Conservation (phyloP, 1,284 basidiomycete genomes). For the Boletus calvinii region DNA sequence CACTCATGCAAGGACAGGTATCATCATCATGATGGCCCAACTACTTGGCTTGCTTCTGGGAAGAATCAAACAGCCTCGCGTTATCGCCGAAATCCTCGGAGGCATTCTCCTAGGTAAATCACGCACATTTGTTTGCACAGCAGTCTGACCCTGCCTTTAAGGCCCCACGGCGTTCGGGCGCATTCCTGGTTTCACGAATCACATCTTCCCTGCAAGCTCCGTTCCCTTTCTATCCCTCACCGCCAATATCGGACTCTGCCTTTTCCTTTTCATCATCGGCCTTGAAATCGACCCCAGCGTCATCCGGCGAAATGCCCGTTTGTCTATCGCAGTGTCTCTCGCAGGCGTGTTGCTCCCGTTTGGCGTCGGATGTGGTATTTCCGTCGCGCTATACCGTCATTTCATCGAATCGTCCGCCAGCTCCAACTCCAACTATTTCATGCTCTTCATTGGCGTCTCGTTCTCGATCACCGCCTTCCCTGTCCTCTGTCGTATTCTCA, state of each 20-base stretch:
- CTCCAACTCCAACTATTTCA: slow-evolving; percentile 81
- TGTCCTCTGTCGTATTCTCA: slow-evolving; percentile 88
- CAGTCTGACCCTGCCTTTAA: slow-evolving; percentile 6
- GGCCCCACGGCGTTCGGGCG: slow-evolving; percentile 79
- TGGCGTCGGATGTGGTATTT: slow-evolving; percentile 80
- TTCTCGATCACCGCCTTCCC: slow-evolving; percentile 94
- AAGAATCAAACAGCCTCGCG: slow-evolving; percentile 82
- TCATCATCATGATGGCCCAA: slow-evolving; percentile 74
- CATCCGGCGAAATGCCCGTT: slow-evolving; percentile 52
- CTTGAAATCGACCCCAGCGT: slow-evolving; percentile 82
- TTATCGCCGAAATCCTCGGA: slow-evolving; percentile 85
- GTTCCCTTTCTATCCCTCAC: slow-evolving; percentile 81
- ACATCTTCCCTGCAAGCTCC: slow-evolving; percentile 78
- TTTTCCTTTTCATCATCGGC: slow-evolving; percentile 92
- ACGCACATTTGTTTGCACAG: too few species aligned
- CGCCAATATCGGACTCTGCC: slow-evolving; percentile 90
- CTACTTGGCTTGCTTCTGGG: slow-evolving; percentile 68
- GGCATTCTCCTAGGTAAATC: slow-evolving; percentile 78
- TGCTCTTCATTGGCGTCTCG: slow-evolving; percentile 92
- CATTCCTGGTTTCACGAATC: slow-evolving; percentile 77
- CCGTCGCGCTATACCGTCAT: slow-evolving; percentile 76
- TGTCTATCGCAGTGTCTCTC: slow-evolving; percentile 48
- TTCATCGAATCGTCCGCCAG: slow-evolving; percentile 64
- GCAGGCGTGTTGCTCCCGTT: slow-evolving; percentile 81
- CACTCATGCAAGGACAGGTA: slow-evolving; percentile 17